Conservation (phyloP, 257 asterid genomes). For the Cordia subcordata region DNA sequence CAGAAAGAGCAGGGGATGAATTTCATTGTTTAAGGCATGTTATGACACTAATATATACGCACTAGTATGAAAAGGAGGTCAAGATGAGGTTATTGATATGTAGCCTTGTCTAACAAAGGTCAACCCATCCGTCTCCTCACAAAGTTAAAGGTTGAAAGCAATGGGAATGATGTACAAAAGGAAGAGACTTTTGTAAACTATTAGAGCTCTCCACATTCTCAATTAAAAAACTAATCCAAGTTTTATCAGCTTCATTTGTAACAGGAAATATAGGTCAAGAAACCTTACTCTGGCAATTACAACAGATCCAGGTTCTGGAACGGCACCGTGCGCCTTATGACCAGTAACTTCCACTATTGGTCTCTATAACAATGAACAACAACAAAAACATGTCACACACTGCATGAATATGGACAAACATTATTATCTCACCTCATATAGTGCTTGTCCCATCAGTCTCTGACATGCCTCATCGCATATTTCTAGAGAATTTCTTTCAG, state of each 20-base stretch:
- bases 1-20: too few relatives aligned
- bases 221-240: constrained; percentile 2
- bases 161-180: too few relatives aligned
- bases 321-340: constrained; percentile 89
- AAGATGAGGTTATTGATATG: too few relatives aligned
- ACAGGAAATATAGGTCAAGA: constrained; percentile 1
- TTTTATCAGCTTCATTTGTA: neutral
- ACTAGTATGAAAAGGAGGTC: too few relatives aligned
- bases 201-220: too few relatives aligned
- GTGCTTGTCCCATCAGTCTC: neutral
- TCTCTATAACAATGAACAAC: constrained; percentile 40
- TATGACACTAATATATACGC: too few relatives aligned
- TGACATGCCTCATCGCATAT: neutral
- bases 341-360: constrained; percentile 81
- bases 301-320: constrained; percentile 79
- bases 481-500: too few relatives aligned
- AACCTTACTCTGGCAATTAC: constrained; percentile 77
- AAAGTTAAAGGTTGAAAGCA: too few relatives aligned
- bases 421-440: neutral
- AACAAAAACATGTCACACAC: constrained; percentile 8
- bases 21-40: too few relatives aligned
- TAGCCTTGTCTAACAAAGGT: too few relatives aligned
- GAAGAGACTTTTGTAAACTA: too few relatives aligned
- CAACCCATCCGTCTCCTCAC: too few relatives aligned
- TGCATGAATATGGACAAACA: neutral